A percentile compares a stretch with the other conserved stretches of the same genome.
phyloP scores from a whole-genome alignment of 1,284 basidiomycete genomes.

The Baeospora myosura region DNA sequence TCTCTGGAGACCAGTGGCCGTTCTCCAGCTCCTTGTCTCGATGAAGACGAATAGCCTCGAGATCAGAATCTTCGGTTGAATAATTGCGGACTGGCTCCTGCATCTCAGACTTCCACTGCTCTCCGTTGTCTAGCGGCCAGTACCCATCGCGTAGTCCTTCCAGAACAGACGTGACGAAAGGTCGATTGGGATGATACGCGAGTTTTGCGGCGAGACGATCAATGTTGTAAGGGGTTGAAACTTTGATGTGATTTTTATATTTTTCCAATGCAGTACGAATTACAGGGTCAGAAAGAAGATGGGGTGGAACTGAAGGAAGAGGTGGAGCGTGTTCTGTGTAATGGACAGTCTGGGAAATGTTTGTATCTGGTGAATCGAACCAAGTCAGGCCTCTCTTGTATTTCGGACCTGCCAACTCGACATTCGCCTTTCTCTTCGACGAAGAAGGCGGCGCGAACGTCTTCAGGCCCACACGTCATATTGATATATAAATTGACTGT shows the following conservation, averaged over 20 bases:
- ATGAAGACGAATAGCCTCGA: conserved; percentile 15
- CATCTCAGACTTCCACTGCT: conserved; percentile 8
- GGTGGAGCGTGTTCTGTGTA: too few relatives aligned
- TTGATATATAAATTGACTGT: too few relatives aligned
- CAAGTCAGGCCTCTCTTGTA: too few relatives aligned
- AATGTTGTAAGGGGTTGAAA: conserved; percentile 13
- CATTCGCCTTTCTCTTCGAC: too few relatives aligned
- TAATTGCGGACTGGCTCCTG: conserved; percentile 12
- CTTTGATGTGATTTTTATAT: conserved; percentile 3
- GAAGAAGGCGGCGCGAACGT: too few relatives aligned
- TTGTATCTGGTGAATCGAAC: too few relatives aligned
- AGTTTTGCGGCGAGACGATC: conserved; percentile 14
- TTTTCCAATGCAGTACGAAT: not conserved
- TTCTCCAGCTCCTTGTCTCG: conserved; percentile 16
- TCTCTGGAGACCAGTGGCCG: conserved; percentile 15
- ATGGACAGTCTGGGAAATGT: too few relatives aligned
- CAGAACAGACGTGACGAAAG: conserved; percentile 19
- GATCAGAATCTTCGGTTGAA: conserved; percentile 11
- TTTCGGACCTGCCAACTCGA: too few relatives aligned
- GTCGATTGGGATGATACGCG: conserved; percentile 18
- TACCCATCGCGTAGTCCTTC: conserved; percentile 18
- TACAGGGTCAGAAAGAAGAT: conserved; percentile 10
- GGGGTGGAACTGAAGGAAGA: conserved; percentile 14
- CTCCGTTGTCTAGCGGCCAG: conserved; percentile 18
- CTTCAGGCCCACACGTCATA: too few relatives aligned